Evolutionary conservation across 2,329 filamentous ascomycete species (phyloP).

Genomic region (Monilinia fructicola): DNA sequence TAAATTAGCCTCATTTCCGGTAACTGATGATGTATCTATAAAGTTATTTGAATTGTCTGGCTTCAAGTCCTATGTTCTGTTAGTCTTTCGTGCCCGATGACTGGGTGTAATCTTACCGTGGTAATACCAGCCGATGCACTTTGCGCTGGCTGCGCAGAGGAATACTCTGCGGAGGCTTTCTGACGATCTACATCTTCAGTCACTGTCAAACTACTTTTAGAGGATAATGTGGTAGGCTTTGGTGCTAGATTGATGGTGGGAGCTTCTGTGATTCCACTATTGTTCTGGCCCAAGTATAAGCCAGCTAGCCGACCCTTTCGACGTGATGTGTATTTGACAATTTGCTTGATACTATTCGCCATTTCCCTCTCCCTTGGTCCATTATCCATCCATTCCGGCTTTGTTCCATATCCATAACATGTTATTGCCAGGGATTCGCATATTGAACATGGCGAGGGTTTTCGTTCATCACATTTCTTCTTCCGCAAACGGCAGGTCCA

Average conservation of each 20-base stretch:
- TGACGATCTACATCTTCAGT: neutral
- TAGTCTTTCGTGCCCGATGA: neutral
- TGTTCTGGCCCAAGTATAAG: slow-evolving; percentile 11
- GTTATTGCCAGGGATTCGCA: slow-evolving; percentile 55
- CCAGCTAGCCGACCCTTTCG: slow-evolving; percentile 38
- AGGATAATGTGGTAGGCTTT: neutral
- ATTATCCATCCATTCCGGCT: slow-evolving; percentile 37
- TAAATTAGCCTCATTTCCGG: slow-evolving; percentile 47
- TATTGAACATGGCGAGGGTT: slow-evolving; percentile 50
- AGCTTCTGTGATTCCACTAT: slow-evolving; percentile 17
- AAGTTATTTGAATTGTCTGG: slow-evolving; percentile 13
- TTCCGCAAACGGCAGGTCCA: slow-evolving; percentile 54
- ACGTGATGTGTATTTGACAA: slow-evolving; percentile 55
- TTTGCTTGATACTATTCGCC: slow-evolving; percentile 54
- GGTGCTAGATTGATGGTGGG: slow-evolving; percentile 17
- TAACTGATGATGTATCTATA: slow-evolving; percentile 15
- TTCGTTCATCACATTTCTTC: slow-evolving; percentile 59
- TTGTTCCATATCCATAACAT: slow-evolving; percentile 52
- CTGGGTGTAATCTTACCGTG: slow-evolving; percentile 1
- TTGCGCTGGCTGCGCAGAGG: neutral
- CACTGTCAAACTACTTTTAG: neutral
- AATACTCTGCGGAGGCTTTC: neutral
- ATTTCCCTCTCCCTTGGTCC: slow-evolving; percentile 47
- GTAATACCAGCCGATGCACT: slow-evolving; percentile 1
- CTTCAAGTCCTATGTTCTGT: neutral